Evolutionary conservation across 202 grass and related monocot species (phyloP), one percentile per base, ranked within the genome.

Genomic region (Zoysia matrella): DNA sequence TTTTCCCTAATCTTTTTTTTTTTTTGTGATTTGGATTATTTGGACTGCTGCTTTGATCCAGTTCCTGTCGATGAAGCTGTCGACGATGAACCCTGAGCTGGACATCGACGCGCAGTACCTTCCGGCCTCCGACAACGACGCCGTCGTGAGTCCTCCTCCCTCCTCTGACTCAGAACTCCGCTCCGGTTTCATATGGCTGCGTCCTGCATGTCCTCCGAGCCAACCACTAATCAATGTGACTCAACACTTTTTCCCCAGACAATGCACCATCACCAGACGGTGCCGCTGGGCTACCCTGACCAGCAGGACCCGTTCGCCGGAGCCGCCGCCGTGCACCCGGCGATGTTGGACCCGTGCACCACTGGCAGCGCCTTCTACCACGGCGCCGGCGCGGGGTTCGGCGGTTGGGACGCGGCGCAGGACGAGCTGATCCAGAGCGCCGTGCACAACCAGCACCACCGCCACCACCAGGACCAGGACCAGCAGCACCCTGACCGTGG

Each of bases 21-120:
- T 30, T 36, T 36, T 36, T 36, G 30, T 46, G 5, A 46, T 46
- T 46, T 46, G 1, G 45, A 5, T 46, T 7, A 22, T 60, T 36
- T 36, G 30, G n/a, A 7, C n/a, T 8, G n/a, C 57, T 60, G 5
- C 15, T 22, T 60, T 18, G n/a, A 36, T 77, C 86, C 88, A 94
- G 91, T 89, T 94, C 77, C 72, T 94, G 47, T 91, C 92, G 56
- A 94, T 94, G 92, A 91, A 94, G 74, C 41, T 94, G 64, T 47
- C 92, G 9, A 89, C 92, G 1, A 80, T 94, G 77, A 86, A 84
- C 49, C 86, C 88, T 0, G 72, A 78, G 4, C 1, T 72, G n/a
- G 88, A 91, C 4, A 7, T 54, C 0, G 79, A 86, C 3, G 47
- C 71, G 18, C 79, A 60, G 3, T 44, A 66, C 42, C 45, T 70